These are phyloP conservation scores for Dendrobium huoshanense DNA, from an alignment of 106 monocot genomes.

Conservation along the genomic window DNA sequence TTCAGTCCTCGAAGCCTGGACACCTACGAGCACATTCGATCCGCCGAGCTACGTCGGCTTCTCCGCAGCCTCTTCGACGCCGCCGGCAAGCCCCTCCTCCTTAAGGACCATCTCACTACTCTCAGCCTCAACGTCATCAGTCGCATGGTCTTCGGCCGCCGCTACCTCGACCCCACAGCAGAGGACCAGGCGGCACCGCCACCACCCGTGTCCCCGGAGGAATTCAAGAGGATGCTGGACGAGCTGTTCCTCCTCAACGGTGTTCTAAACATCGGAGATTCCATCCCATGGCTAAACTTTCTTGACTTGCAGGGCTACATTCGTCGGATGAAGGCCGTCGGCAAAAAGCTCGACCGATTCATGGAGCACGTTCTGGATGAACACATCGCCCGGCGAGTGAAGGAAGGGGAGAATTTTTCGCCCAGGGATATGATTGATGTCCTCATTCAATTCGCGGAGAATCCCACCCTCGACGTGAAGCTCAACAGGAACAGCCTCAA, in stretches of 20 bases:
- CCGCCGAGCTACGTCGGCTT: slow-evolving; percentile 29
- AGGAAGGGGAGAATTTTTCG: slow-evolving; percentile 29
- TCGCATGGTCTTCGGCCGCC: slow-evolving; percentile 76
- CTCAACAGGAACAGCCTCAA: slow-evolving; percentile 55
- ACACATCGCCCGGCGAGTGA: slow-evolving; percentile 40
- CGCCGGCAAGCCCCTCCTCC: not conserved
- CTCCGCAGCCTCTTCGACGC: slow-evolving; percentile 15
- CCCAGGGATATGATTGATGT: slow-evolving; percentile 65
- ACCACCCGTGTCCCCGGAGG: slow-evolving; percentile 38
- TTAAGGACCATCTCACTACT: slow-evolving; percentile 49
- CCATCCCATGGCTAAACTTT: slow-evolving; percentile 46
- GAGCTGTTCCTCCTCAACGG: slow-evolving; percentile 75
- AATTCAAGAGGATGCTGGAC: slow-evolving; percentile 87
- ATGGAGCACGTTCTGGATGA: slow-evolving; percentile 71
- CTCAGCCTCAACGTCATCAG: slow-evolving; percentile 56
- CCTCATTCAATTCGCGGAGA: slow-evolving; percentile 45
- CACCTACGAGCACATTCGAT: slow-evolving; percentile 32
- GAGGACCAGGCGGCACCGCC: slow-evolving; percentile 6
- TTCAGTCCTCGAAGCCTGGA: slow-evolving; percentile 26
- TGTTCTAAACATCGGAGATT: slow-evolving; percentile 59
- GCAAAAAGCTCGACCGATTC: slow-evolving; percentile 59
- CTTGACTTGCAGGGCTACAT: slow-evolving; percentile 70
- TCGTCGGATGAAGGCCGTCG: slow-evolving; percentile 58
- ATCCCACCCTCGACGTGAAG: slow-evolving; percentile 35
- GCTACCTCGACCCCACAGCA: slow-evolving; percentile 29